Evolutionary conservation across 1,284 basidiomycete species (phyloP), one percentile per base, ranked within the genome.

Genomic region (Ustilago cynodontis): DNA sequence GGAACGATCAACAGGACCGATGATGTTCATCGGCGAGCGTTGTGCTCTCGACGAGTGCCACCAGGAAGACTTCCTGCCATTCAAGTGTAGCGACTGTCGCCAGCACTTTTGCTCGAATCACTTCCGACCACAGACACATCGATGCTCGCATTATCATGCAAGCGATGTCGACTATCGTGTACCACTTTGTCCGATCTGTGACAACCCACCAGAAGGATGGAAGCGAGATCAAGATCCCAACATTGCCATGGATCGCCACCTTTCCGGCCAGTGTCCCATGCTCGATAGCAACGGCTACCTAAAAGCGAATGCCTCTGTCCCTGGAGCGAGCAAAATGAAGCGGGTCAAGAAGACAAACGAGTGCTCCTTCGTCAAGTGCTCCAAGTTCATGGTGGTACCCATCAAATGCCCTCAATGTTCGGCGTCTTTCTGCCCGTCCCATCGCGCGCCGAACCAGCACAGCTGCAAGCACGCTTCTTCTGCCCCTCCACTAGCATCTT

Each of bases 11-110:
- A 77, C 75, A 49, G 78, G 78, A 8, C 60, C 77, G 16, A 80
- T 83, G 78, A 77, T 83, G 76, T 82, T 82, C 71, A 72, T 83
- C 63, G 81, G 81, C 53, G 71, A 83, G 59, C 65, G 65, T 51
- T 83, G 81, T 63, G 66, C 68, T 22, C 55, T 76, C 52, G 56
- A 71, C 7, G 77, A 80, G 43, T 83, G 81, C 37, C 70, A 78
- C 50, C 76, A 80, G 39, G 81, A 83, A 47, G 79, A 81, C 65
- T 83, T 82, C 49, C 50, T 83, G 7, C 81, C 81, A 7, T 80
- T 83, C 80, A 72, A 79, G 51, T 83, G 81, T 62, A 58, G 61
- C 55, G 76, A 82, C 54, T 83, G 81, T 26, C 65, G 71, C 24
- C 62, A 79, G 49, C 74, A 75, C 67, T 82, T 61, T 45, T 80